phyloP scores from a whole-genome alignment of 257 asterid species.

The Haberlea rhodopensis region DNA sequence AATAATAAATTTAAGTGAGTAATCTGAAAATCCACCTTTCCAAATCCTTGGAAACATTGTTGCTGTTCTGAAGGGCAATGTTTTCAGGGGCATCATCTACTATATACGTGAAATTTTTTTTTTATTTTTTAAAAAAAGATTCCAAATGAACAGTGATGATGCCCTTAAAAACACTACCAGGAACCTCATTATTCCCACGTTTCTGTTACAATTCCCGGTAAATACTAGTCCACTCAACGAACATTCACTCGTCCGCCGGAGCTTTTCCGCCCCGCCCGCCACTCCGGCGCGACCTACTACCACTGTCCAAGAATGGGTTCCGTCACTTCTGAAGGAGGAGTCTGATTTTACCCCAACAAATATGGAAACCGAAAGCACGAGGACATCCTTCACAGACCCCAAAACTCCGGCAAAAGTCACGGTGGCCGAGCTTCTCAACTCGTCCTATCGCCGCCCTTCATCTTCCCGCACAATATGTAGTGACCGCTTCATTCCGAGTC shows the following conservation, averaged over 20 bases:
- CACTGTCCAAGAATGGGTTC: slow-evolving; percentile 1
- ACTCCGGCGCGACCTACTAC: slow-evolving; percentile 1
- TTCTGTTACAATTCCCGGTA: slow-evolving; percentile 37
- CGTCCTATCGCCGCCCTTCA: slow-evolving; percentile 58
- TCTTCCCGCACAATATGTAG: slow-evolving; percentile 72
- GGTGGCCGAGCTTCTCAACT: slow-evolving; percentile 27
- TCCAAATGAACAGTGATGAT: too few relatives aligned
- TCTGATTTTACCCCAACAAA: not conserved
- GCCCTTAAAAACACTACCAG: too few relatives aligned
- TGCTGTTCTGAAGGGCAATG: too few relatives aligned
- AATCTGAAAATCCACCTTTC: too few relatives aligned
- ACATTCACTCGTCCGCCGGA: slow-evolving; percentile 28
- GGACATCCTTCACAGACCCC: slow-evolving; percentile 35
- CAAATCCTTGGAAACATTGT: too few relatives aligned
- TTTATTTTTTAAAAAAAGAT: too few relatives aligned
- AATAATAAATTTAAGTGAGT: too few relatives aligned
- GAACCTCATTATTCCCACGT: too few relatives aligned
- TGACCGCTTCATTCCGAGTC: slow-evolving; percentile 85
- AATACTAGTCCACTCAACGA: slow-evolving; percentile 17
- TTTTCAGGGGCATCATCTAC: too few relatives aligned
- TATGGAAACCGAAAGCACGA: slow-evolving; percentile 35
- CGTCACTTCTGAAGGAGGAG: slow-evolving; percentile 7
- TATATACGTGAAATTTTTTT: too few relatives aligned
- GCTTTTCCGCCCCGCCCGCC: slow-evolving; percentile 21
- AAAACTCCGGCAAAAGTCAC: slow-evolving; percentile 37